phyloP scores from a whole-genome alignment of 192 early-diverging fungal genomes.

The Chytriomyces hyalinus region DNA sequence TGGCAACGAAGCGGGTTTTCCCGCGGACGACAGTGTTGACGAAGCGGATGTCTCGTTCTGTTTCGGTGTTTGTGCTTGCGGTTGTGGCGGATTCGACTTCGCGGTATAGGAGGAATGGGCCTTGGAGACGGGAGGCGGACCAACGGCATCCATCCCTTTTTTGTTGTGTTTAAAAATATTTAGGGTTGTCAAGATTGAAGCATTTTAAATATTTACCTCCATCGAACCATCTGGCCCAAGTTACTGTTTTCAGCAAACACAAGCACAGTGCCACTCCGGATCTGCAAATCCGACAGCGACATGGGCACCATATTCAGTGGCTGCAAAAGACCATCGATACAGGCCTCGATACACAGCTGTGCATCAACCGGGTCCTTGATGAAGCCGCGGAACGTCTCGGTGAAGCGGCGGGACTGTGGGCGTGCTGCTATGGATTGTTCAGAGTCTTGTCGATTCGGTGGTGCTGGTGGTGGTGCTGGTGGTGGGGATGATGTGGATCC shows the following conservation, averaged over 20 bases:
- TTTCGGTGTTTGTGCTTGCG: neutral
- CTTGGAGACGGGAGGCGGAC: conserved; percentile 4
- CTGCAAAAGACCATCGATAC: neutral
- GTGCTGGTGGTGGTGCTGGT: neutral
- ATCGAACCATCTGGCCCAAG: conserved; percentile 19
- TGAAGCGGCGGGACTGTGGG: neutral
- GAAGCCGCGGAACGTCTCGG: conserved; percentile 15
- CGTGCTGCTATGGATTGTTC: neutral
- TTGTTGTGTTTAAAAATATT: too few relatives aligned
- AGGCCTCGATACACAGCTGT: conserved; percentile 7
- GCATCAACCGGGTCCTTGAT: conserved; percentile 15
- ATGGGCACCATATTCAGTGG: conserved; percentile 14
- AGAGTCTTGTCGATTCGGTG: neutral
- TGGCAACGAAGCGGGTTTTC: neutral
- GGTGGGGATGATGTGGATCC: neutral
- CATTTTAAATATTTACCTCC: too few relatives aligned
- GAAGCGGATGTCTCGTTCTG: neutral
- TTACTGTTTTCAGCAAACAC: conserved; percentile 17
- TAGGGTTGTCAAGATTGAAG: too few relatives aligned
- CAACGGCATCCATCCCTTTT: neutral
- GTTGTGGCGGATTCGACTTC: conserved; percentile 3
- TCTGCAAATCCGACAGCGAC: conserved; percentile 1
- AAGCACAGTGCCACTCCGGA: conserved; percentile 5
- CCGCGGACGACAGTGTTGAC: neutral
- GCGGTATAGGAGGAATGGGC: conserved; percentile 16